Evolutionary conservation across 352 stramenopile species (phyloP).

Genomic region (Phytophthora kernoviae): DNA sequence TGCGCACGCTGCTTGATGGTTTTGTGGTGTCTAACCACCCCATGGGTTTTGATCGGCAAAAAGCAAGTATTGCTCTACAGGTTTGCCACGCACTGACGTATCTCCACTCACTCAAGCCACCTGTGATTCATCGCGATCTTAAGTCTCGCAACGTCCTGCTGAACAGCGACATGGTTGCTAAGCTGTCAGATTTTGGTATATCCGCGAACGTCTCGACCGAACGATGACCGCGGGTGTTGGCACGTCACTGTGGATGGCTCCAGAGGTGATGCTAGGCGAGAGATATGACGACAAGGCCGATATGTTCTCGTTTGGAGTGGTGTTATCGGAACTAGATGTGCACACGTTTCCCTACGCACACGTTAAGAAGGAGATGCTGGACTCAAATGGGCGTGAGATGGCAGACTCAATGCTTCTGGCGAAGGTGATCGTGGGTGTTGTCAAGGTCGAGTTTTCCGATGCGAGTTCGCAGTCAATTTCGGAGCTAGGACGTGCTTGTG

Average conservation of each 20-base stretch:
- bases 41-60: slow-evolving; percentile 34
- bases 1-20: slow-evolving; percentile 36
- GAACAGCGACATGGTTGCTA: slow-evolving; percentile 35
- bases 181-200: slow-evolving; percentile 65
- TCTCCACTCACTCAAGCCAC: slow-evolving; percentile 17
- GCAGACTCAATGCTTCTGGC: slow-evolving; percentile 8
- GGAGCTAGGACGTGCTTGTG: slow-evolving; percentile 15
- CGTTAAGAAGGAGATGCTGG: slow-evolving; percentile 4
- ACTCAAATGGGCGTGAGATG: slow-evolving; percentile 9
- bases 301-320: slow-evolving; percentile 25
- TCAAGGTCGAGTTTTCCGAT: slow-evolving; percentile 24
- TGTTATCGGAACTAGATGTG: slow-evolving; percentile 23
- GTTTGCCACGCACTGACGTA: slow-evolving; percentile 34
- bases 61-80: slow-evolving; percentile 39
- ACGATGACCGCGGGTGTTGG: slow-evolving; percentile 32
- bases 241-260: slow-evolving; percentile 24
- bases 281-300: slow-evolving; percentile 24
- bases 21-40: slow-evolving; percentile 9
- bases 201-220: slow-evolving; percentile 32
- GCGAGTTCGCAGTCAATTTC: slow-evolving; percentile 13
- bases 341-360: slow-evolving; percentile 15
- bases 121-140: slow-evolving; percentile 23
- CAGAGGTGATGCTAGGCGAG: slow-evolving; percentile 22
- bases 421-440: slow-evolving; percentile 12
- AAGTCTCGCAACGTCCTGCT: slow-evolving; percentile 52